phyloP scores from a whole-genome alignment of 2,329 filamentous ascomycete species.

The Gliomastix tumulicola region DNA sequence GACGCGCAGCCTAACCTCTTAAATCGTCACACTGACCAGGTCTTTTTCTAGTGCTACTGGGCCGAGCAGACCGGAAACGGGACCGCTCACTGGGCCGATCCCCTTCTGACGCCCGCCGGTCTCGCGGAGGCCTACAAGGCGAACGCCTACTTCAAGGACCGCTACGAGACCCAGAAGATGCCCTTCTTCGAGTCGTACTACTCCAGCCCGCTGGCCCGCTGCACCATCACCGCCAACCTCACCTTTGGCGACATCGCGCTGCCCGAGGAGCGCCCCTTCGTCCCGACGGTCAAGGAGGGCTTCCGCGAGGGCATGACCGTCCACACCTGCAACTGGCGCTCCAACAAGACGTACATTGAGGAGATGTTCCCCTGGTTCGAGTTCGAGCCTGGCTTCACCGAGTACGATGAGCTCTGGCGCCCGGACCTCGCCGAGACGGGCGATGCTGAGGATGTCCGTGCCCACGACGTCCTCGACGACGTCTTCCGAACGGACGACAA shows the following conservation, averaged over 20 bases:
- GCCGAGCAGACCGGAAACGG: conserved; percentile 55
- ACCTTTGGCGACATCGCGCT: conserved; percentile 51
- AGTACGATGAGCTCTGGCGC: conserved; percentile 41
- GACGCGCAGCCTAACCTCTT: no score
- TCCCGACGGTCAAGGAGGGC: conserved; percentile 55
- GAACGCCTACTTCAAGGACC: conserved; percentile 49
- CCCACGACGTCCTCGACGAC: conserved; percentile 45
- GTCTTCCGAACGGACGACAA: conserved; percentile 44
- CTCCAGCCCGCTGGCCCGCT: conserved; percentile 56
- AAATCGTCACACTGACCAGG: background rate
- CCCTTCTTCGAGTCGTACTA: conserved; percentile 59
- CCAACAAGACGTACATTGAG: conserved; percentile 44
- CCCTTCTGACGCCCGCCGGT: conserved; percentile 52
- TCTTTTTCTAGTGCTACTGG: conserved; percentile 51
- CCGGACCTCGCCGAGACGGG: conserved; percentile 31
- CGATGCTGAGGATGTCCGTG: conserved; percentile 40
- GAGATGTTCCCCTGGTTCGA: conserved; percentile 41
- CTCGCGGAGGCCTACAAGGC: conserved; percentile 50
- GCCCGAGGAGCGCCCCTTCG: conserved; percentile 42
- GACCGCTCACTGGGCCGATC: conserved; percentile 56
- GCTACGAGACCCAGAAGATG: conserved; percentile 45
- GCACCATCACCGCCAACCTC: conserved; percentile 53
- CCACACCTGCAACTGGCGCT: conserved; percentile 62
- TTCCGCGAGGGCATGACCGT: conserved; percentile 60
- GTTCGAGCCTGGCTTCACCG: conserved; percentile 56